Conservation (phyloP, 2,329 filamentous ascomycete species). For the Penicillium sp. region DNA sequence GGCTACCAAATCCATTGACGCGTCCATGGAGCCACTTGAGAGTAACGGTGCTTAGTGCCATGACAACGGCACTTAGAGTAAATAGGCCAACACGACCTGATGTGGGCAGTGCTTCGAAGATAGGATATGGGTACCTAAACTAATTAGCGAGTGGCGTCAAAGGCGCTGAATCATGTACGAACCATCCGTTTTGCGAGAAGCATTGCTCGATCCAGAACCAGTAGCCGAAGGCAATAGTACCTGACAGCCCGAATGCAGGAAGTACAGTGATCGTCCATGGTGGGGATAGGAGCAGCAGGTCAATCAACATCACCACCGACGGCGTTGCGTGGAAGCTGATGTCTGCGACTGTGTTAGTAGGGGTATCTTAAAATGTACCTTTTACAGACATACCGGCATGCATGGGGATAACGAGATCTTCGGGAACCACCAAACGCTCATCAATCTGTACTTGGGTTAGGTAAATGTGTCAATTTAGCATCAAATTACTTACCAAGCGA, state of each 20-base stretch:
- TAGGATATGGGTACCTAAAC: slow-evolving; percentile 77
- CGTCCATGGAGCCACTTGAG: slow-evolving; percentile 69
- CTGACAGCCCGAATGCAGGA: slow-evolving; percentile 50
- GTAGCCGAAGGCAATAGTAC: slow-evolving; percentile 55
- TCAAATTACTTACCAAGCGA: slow-evolving; percentile 40
- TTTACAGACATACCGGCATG: slow-evolving; percentile 31
- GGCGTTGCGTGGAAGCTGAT: slow-evolving; percentile 52
- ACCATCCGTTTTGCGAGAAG: slow-evolving; percentile 58
- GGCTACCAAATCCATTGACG: slow-evolving; percentile 37
- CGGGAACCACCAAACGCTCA: slow-evolving; percentile 50
- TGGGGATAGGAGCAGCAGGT: slow-evolving; percentile 57
- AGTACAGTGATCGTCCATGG: slow-evolving; percentile 57
- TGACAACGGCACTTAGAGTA: slow-evolving; percentile 63
- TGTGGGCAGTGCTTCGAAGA: slow-evolving; percentile 68
- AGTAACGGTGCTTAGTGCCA: slow-evolving; percentile 66
- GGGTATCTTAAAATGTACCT: slow-evolving; percentile 21
- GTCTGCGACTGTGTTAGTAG: slow-evolving; percentile 27
- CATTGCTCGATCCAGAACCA: slow-evolving; percentile 65
- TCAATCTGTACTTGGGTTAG: slow-evolving; percentile 34
- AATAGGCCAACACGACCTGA: slow-evolving; percentile 68
- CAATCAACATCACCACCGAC: slow-evolving; percentile 51
- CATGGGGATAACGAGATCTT: slow-evolving; percentile 36
- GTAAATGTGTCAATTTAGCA: not conserved
- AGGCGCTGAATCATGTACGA: slow-evolving; percentile 28
- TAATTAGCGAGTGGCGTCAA: slow-evolving; percentile 1